phyloP scores from a whole-genome alignment of 2,329 filamentous ascomycete genomes.

The Aphanocladium album region DNA sequence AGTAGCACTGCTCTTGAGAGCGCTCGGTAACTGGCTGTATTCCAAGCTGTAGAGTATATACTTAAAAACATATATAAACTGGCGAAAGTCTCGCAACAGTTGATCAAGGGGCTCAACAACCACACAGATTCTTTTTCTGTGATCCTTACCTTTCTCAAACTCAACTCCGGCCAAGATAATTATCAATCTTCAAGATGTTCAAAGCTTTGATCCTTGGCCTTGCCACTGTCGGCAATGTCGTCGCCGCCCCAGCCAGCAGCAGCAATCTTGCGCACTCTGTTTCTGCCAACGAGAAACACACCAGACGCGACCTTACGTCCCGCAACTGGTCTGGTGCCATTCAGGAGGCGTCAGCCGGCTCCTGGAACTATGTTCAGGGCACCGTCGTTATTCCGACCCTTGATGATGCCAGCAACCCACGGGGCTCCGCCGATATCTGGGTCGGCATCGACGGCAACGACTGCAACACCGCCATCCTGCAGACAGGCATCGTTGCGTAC shows the following conservation, averaged over 20 bases:
- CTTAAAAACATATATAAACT: too few species aligned
- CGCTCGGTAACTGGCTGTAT: too few species aligned
- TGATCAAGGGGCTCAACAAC: too few species aligned
- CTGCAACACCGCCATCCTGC: slow-evolving; percentile 30
- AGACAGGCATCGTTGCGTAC: slow-evolving; percentile 35
- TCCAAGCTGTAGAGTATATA: too few species aligned
- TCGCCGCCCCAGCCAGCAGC: background rate
- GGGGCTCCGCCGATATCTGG: slow-evolving; percentile 28
- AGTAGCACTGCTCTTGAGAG: background rate
- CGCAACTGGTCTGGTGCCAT: background rate
- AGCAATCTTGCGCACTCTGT: background rate
- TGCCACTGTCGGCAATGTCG: background rate
- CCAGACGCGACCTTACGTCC: background rate
- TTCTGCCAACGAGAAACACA: background rate
- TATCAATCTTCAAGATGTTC: background rate
- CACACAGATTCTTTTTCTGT: background rate
- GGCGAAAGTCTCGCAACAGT: too few species aligned
- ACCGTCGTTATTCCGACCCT: background rate
- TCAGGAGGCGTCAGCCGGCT: background rate
- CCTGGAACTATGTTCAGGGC: background rate
- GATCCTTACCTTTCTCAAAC: background rate
- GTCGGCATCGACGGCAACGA: slow-evolving; percentile 38
- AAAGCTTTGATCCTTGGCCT: background rate
- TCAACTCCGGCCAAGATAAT: too few species aligned
- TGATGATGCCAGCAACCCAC: background rate